Evolutionary conservation across 192 early-diverging fungal species (phyloP).

Genomic region (Funneliformis geosporum): DNA sequence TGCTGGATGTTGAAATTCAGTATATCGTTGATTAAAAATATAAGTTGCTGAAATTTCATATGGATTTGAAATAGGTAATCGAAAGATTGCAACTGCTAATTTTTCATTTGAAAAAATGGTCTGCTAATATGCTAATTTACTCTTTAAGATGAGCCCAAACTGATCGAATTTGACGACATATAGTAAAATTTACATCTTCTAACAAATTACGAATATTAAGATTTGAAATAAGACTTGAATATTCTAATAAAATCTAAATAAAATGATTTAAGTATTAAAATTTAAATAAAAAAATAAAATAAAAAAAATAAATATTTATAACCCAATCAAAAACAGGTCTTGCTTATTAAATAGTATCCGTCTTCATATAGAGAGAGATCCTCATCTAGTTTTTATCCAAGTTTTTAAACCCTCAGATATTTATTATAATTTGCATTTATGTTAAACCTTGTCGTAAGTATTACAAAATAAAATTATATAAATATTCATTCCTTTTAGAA

Average conservation of each 20-base stretch:
- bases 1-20: not conserved
- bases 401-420: too few species aligned
- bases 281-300: too few species aligned
- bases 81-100: not conserved
- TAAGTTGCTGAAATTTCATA: not conserved
- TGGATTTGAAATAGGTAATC: not conserved
- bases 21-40: not conserved
- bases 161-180: not conserved
- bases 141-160: not conserved
- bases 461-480: too few species aligned
- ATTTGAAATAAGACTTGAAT: not conserved
- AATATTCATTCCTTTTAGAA: too few species aligned
- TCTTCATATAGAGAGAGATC: too few species aligned
- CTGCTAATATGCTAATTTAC: not conserved
- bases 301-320: too few species aligned
- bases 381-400: too few species aligned
- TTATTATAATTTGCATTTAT: too few species aligned
- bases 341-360: not conserved
- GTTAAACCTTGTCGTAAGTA: too few species aligned
- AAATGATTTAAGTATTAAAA: too few species aligned
- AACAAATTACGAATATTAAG: not conserved
- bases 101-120: not conserved
- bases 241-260: not conserved
- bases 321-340: conserved; percentile 13
- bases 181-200: not conserved